Percentiles rank a stretch among this genome's conserved stretches.
phyloP scores from a whole-genome alignment of 306 rosid genomes.

The Begonia masoniana region DNA sequence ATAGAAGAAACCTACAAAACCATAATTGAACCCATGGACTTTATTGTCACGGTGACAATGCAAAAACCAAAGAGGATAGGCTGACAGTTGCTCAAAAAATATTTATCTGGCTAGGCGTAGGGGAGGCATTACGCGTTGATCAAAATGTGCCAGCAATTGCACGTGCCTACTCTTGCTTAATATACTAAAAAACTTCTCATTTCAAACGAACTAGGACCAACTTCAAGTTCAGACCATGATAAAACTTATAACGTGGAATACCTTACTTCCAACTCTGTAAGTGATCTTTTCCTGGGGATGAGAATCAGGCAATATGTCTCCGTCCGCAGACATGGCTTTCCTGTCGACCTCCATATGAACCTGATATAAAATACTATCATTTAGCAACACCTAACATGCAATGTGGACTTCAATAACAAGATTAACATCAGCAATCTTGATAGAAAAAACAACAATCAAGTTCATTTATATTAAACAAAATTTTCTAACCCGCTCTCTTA shows the following conservation, averaged over 20 bases:
- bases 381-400: neutral
- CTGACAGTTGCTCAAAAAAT: no score
- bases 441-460: slow-evolving; percentile 4
- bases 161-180: no score
- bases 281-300: slow-evolving; percentile 52
- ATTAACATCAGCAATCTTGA: no score
- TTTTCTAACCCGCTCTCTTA: slow-evolving; percentile 74
- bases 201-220: neutral
- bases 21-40: no score
- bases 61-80: no score
- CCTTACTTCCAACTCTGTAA: slow-evolving; percentile 87
- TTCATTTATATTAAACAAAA: slow-evolving; percentile 6
- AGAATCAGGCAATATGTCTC: slow-evolving; percentile 30
- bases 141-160: no score
- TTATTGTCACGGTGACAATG: no score
- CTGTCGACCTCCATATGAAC: slow-evolving; percentile 95
- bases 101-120: no score
- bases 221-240: neutral
- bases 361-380: slow-evolving; percentile 19
- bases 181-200: neutral
- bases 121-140: no score
- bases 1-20: no score
- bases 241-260: slow-evolving; percentile 9
- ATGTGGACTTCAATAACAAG: neutral
- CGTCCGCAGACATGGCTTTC: slow-evolving; percentile 55